Conservation (phyloP, 2,329 filamentous ascomycete genomes). For the Ceratocystis papillata region DNA sequence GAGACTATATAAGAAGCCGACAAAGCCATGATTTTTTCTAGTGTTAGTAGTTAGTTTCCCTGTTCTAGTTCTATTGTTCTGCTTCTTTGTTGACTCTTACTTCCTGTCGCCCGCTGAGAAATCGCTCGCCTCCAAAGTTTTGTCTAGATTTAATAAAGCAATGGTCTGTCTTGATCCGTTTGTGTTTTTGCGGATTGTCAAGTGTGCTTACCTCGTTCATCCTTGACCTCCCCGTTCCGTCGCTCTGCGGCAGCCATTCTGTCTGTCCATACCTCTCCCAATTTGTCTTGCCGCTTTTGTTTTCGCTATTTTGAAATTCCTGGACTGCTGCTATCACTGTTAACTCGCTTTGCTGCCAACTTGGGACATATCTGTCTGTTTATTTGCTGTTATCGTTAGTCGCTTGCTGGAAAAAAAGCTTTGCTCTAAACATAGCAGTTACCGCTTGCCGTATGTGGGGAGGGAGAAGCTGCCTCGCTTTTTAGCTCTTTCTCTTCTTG, state of each 20-base stretch:
- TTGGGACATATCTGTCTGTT: neutral
- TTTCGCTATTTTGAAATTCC: neutral
- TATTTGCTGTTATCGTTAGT: neutral
- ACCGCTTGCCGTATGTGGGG: neutral
- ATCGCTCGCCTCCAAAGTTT: neutral
- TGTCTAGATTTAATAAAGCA: conserved; percentile 1
- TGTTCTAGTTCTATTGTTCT: neutral
- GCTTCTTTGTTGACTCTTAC: neutral
- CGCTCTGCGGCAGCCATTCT: neutral
- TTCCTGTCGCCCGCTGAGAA: neutral
- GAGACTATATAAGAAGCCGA: too few species aligned
- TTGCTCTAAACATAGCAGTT: neutral
- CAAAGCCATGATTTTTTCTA: too few species aligned
- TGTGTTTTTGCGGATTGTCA: conserved; percentile 1
- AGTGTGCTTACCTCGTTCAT: neutral
- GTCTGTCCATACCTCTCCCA: neutral
- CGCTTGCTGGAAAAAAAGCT: neutral
- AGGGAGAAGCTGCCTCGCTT: neutral
- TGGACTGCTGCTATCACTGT: too few species aligned
- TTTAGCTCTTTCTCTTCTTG: neutral
- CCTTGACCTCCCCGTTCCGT: neutral
- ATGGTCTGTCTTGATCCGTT: neutral
- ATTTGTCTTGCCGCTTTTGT: neutral
- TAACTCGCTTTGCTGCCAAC: neutral
- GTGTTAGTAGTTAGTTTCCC: neutral